phyloP scores from a whole-genome alignment of 2,329 filamentous ascomycete genomes.

The Venturia asperata region DNA sequence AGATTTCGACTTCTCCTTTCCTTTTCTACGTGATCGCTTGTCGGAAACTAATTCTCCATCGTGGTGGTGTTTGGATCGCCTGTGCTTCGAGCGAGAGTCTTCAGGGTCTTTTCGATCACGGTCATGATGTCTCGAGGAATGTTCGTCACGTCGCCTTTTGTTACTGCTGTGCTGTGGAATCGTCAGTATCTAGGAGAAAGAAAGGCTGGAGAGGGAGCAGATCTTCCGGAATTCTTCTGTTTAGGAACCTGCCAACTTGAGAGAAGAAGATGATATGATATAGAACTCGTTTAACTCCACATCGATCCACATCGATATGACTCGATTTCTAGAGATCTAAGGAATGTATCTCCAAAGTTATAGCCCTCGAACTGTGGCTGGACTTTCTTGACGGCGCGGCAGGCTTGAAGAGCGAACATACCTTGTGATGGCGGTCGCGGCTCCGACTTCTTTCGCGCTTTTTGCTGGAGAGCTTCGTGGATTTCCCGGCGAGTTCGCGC shows the following conservation, averaged over 20 bases:
- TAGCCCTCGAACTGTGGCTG: neutral
- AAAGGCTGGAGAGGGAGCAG: neutral
- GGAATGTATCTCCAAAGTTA: neutral
- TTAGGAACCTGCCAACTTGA: neutral
- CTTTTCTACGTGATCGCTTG: slow-evolving; percentile 52
- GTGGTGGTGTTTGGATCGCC: slow-evolving; percentile 29
- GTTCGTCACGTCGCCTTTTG: slow-evolving; percentile 13
- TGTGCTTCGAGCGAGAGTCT: slow-evolving; percentile 20
- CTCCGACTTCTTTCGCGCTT: slow-evolving; percentile 40
- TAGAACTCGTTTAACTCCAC: neutral
- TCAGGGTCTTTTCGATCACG: neutral
- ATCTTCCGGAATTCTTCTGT: neutral
- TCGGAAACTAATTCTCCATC: slow-evolving; percentile 42
- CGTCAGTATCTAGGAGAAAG: neutral
- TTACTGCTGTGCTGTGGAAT: slow-evolving; percentile 15
- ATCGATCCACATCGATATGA: neutral
- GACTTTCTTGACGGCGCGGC: neutral
- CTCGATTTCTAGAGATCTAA: neutral
- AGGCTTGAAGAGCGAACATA: slow-evolving; percentile 5
- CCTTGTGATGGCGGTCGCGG: slow-evolving; percentile 24
- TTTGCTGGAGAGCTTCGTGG: slow-evolving; percentile 27
- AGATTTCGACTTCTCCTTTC: slow-evolving; percentile 27
- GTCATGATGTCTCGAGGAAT: slow-evolving; percentile 11
- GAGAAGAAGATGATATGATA: neutral
- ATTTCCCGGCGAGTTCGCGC: slow-evolving; percentile 18